Evolutionary conservation across 208 protist genomes (phyloP).

Genomic region (Crithidia fasciculata): DNA sequence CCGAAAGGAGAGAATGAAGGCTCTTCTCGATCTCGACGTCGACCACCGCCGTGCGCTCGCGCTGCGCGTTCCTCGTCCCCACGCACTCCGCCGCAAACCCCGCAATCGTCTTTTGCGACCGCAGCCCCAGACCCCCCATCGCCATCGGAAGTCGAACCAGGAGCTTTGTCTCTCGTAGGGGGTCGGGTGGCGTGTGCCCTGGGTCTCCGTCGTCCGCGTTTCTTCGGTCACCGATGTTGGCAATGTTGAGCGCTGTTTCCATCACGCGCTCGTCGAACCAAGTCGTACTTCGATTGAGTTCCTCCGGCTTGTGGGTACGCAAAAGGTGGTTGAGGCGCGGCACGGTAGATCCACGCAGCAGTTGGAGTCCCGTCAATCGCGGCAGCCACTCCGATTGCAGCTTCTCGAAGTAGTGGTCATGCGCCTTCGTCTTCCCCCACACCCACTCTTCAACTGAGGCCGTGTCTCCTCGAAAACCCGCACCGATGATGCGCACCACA

Average conservation of each 20-base stretch:
- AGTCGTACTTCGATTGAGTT: neutral
- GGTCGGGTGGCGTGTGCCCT: neutral
- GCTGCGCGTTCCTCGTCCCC: neutral
- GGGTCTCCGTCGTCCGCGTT: neutral
- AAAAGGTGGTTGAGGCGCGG: neutral
- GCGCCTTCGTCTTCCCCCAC: neutral
- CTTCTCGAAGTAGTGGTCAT: neutral
- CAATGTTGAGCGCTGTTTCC: neutral
- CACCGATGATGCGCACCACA: neutral
- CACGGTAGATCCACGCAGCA: neutral
- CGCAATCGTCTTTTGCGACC: neutral
- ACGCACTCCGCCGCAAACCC: neutral
- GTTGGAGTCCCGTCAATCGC: neutral
- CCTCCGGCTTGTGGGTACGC: neutral
- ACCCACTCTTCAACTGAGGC: neutral
- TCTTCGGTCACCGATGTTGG: neutral
- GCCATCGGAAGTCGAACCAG: neutral
- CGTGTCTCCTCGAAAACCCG: neutral
- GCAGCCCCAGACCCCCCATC: neutral
- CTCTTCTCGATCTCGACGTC: neutral
- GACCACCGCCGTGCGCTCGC: neutral
- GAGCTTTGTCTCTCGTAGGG: neutral
- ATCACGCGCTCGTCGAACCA: conserved; percentile 4
- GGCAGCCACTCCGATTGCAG: neutral
- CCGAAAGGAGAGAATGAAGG: conserved; percentile 1